A percentile compares a stretch with the other conserved stretches of the same genome.
These are phyloP conservation scores for Aquilaria agallochum DNA, from an alignment of 441 rosid genomes.

Conservation along the genomic window DNA sequence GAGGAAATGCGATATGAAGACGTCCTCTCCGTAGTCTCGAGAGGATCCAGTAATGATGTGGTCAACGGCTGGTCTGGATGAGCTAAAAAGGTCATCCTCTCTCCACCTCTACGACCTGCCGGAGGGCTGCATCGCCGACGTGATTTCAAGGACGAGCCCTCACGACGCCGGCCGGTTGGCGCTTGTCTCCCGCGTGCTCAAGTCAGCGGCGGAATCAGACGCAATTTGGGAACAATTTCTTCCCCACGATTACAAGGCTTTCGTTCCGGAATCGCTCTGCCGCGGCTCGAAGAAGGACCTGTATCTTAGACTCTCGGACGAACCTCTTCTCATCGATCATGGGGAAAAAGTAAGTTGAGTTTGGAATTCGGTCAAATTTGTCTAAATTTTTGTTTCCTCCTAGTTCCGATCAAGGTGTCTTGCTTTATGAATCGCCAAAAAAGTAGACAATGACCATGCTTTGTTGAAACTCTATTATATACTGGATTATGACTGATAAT, in stretches of 20 bases:
- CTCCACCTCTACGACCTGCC: conserved; percentile 1
- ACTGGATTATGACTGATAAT: no score
- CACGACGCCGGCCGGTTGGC: conserved; percentile 14
- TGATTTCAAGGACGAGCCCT: conserved; percentile 18
- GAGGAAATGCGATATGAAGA: no score
- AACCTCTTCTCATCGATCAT: conserved; percentile 11
- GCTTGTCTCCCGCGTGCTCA: conserved; percentile 7
- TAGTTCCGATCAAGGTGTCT: no score
- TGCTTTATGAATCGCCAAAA: no score
- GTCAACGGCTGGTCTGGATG: no score
- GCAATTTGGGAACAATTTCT: conserved; percentile 11
- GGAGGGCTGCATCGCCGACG: conserved; percentile 17
- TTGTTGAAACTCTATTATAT: no score
- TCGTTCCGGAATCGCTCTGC: conserved; percentile 3
- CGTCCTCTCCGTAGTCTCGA: no score
- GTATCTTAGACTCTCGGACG: background rate
- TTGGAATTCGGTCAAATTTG: no score
- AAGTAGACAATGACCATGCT: no score
- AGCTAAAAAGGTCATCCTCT: no score
- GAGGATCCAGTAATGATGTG: no score
- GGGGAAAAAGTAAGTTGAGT: conserved; percentile 6
- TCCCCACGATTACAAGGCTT: conserved; percentile 7
- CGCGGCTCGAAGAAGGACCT: conserved; percentile 7
- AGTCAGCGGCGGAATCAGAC: conserved; percentile 14
- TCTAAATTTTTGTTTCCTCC: no score